Percentiles rank a stretch among this genome's conserved stretches.
Evolutionary conservation across 805 yeast species (phyloP).

Genomic region (Vanderwaltozyma yarrowii): DNA sequence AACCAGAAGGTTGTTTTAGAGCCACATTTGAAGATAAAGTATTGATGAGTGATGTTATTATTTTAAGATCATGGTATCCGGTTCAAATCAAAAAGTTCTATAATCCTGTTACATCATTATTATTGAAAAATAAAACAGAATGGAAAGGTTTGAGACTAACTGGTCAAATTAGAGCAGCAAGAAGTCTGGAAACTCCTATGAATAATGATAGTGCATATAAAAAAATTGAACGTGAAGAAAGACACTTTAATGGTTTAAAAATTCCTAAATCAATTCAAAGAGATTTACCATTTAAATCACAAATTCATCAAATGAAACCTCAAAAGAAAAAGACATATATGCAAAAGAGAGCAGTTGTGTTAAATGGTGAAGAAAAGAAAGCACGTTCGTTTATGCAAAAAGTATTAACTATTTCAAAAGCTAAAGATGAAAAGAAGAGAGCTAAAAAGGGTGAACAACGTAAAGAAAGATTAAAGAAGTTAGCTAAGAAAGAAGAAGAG

Average conservation of each 20-base stretch:
- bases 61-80: slow-evolving; percentile 95
- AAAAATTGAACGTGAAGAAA: slow-evolving; percentile 73
- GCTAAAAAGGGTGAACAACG: slow-evolving; percentile 68
- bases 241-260: slow-evolving; percentile 77
- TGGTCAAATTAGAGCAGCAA: slow-evolving; percentile 81
- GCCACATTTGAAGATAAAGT: slow-evolving; percentile 97
- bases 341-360: slow-evolving; percentile 86
- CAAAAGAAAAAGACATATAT: slow-evolving; percentile 73
- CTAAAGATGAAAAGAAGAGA: slow-evolving; percentile 69
- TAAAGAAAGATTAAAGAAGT: slow-evolving; percentile 59
- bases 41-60: slow-evolving; percentile 78
- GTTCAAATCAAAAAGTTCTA: slow-evolving; percentile 83
- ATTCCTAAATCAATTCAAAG: slow-evolving; percentile 74
- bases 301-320: slow-evolving; percentile 79
- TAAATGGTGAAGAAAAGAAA: slow-evolving; percentile 88
- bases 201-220: slow-evolving; percentile 41
- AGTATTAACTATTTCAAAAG: slow-evolving; percentile 73
- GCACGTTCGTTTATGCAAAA: slow-evolving; percentile 83
- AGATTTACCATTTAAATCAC: slow-evolving; percentile 84
- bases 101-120: slow-evolving; percentile 89
- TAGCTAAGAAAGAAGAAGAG: slow-evolving; percentile 64
- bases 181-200: slow-evolving; percentile 53
- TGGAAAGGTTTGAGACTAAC: slow-evolving; percentile 98
- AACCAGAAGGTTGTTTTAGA: slow-evolving; percentile 91
- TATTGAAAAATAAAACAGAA: slow-evolving; percentile 63